Evolutionary conservation across 164 flowering plant genomes (phyloP).

Genomic region (Vitis labrusca): DNA sequence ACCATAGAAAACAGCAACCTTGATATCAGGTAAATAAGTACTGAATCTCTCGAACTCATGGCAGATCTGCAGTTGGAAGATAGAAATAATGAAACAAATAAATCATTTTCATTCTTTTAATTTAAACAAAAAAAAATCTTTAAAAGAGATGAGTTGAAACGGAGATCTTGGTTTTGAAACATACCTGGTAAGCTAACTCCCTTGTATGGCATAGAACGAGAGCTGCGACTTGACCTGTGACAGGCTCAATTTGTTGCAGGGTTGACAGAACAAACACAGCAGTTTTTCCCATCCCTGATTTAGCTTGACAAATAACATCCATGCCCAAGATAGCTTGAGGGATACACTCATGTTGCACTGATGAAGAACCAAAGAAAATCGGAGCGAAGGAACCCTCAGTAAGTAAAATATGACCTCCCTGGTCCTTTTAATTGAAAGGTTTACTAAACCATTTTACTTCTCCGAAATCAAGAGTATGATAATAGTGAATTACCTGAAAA

Average conservation of each 20-base stretch:
- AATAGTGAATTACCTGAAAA: constrained; percentile 63
- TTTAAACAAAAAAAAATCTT: no score
- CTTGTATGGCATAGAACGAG: constrained; percentile 97
- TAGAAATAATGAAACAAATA: not conserved
- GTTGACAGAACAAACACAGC: constrained; percentile 95
- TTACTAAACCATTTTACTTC: constrained; percentile 54
- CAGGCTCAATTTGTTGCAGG: constrained; percentile 90
- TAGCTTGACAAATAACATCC: constrained; percentile 99
- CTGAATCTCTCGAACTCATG: constrained; percentile 97
- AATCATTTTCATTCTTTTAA: no score
- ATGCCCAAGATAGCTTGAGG: constrained; percentile 98
- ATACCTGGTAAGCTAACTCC: constrained; percentile 96
- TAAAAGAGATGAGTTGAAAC: not conserved
- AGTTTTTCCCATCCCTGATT: constrained; percentile 99
- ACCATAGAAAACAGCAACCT: constrained; percentile 96
- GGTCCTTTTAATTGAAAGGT: constrained; percentile 56
- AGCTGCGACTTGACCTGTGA: constrained; percentile 94
- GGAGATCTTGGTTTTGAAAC: not conserved
- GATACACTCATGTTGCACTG: constrained; percentile 99
- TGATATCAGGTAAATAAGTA: constrained; percentile 79
- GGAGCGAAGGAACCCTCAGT: constrained; percentile 53
- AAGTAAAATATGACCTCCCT: constrained; percentile 56
- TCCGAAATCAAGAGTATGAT: constrained; percentile 40
- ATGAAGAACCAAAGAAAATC: constrained; percentile 73
- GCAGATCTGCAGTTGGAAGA: constrained; percentile 60